Conservation (phyloP, 1,139 yeast species). For the Sugiyamaella castrensis region DNA sequence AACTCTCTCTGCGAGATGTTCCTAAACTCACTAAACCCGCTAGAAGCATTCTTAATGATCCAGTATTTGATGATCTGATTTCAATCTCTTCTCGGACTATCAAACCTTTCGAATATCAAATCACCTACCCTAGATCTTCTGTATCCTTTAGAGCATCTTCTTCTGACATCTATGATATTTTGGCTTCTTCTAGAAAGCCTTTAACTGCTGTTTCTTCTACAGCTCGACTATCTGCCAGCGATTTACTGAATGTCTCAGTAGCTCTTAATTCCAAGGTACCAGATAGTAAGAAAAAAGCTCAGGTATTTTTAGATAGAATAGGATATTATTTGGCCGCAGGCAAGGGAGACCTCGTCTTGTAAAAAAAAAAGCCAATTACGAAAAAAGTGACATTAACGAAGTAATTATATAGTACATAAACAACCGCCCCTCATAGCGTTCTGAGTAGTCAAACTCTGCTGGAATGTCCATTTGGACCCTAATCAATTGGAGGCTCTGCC, state of each 20-base stretch:
- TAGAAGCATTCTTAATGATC: constrained; percentile 51
- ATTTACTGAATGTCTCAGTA: constrained; percentile 40
- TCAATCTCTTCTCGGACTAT: constrained; percentile 40
- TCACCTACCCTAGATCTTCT: constrained; percentile 42
- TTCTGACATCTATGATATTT: constrained; percentile 48
- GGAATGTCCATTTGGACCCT: too few relatives aligned
- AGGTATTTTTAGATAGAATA: constrained; percentile 36
- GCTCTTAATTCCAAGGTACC: constrained; percentile 46
- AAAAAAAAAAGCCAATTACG: background rate
- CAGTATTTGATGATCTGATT: constrained; percentile 63
- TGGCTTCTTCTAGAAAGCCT: constrained; percentile 30
- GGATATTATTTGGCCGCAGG: constrained; percentile 32
- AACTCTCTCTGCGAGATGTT: constrained; percentile 39
- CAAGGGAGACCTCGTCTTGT: constrained; percentile 27
- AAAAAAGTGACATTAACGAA: constrained; percentile 1
- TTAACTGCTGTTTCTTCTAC: constrained; percentile 27
- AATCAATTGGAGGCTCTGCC: too few relatives aligned
- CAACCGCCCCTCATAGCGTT: too few relatives aligned
- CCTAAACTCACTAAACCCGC: constrained; percentile 46
- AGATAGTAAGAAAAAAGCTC: constrained; percentile 48
- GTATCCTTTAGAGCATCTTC: constrained; percentile 25
- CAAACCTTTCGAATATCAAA: constrained; percentile 56
- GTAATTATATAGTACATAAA: constrained; percentile 8
- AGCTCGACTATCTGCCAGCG: constrained; percentile 25
- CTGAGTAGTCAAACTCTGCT: too few relatives aligned